Evolutionary conservation across 192 early-diverging fungal genomes (phyloP).

Genomic region (Coemansia sp.): DNA sequence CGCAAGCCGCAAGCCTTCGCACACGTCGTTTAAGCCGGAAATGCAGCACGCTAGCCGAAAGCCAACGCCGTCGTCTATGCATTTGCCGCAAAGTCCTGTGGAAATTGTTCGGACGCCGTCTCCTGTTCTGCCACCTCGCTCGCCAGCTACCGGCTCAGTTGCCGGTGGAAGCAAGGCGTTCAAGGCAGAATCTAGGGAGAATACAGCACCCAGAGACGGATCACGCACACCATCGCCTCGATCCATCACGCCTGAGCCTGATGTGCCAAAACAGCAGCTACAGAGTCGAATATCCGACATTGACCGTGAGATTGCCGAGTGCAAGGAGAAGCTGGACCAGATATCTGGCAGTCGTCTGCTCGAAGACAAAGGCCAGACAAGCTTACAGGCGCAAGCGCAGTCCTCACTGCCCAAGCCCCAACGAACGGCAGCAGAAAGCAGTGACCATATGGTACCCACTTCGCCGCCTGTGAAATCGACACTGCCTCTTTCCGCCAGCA

Average conservation of each 20-base stretch:
- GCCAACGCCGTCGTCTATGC: constrained; percentile 22
- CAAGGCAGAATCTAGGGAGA: not conserved
- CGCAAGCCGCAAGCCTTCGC: constrained; percentile 13
- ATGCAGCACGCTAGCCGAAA: constrained; percentile 9
- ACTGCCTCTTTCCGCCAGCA: not conserved
- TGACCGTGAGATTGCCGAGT: constrained; percentile 41
- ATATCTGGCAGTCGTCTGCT: constrained; percentile 16
- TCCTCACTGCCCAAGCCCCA: not conserved
- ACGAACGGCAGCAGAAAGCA: not conserved
- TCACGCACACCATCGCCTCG: constrained; percentile 8
- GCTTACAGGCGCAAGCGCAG: constrained; percentile 7
- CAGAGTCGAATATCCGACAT: constrained; percentile 42
- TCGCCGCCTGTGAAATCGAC: constrained; percentile 15
- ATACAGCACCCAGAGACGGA: not conserved
- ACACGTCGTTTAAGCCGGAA: constrained; percentile 8
- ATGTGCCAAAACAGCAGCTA: constrained; percentile 7
- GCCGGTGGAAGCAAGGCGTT: not conserved
- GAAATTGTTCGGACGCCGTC: constrained; percentile 17
- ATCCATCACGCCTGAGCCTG: constrained; percentile 1
- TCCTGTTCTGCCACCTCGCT: constrained; percentile 10
- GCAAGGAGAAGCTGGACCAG: constrained; percentile 30
- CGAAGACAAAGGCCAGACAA: constrained; percentile 1
- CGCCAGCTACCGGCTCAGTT: not conserved
- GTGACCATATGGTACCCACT: constrained; percentile 34
- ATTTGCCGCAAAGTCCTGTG: not conserved